Percentiles rank a stretch among this genome's conserved stretches.
Conservation (phyloP, 1,284 basidiomycete species). For the Mycosarcoma maydis region DNA sequence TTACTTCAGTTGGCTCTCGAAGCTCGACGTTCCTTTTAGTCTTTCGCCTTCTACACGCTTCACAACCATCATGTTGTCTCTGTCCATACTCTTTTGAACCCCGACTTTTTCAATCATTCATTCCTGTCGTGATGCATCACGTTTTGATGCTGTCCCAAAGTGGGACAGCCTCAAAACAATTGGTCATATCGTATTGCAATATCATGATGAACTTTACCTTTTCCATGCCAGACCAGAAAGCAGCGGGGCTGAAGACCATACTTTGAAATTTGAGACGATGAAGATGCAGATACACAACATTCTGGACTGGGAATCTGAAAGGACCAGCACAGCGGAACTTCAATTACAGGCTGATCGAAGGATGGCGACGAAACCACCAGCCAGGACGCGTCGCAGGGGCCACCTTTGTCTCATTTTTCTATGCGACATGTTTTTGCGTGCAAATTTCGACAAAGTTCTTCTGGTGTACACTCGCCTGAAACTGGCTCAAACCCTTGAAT, state of each 20-base stretch:
- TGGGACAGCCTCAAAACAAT: no score
- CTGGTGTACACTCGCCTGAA: slow-evolving; percentile 10
- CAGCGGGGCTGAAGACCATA: no score
- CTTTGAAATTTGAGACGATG: no score
- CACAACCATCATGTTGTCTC: slow-evolving; percentile 6
- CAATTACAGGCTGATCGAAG: no score
- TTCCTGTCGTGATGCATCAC: slow-evolving; percentile 1
- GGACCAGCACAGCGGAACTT: no score
- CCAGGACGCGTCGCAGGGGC: slow-evolving; percentile 13
- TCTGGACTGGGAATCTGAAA: no score
- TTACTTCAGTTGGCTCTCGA: slow-evolving; percentile 1
- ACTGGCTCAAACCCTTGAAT: slow-evolving; percentile 2
- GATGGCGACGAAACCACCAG: not conserved
- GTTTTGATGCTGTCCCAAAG: no score
- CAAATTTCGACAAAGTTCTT: slow-evolving; percentile 5
- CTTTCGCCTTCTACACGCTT: slow-evolving; percentile 15
- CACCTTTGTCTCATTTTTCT: slow-evolving; percentile 4
- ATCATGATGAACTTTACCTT: no score
- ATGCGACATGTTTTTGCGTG: not conserved
- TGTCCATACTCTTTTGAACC: slow-evolving; percentile 13
- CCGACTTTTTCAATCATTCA: slow-evolving; percentile 3
- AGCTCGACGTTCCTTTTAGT: not conserved
- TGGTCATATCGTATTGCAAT: no score
- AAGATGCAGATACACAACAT: no score
- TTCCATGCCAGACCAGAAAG: no score